phyloP scores from a whole-genome alignment of 2,329 filamentous ascomycete species.

The Ilyonectria destructans region DNA sequence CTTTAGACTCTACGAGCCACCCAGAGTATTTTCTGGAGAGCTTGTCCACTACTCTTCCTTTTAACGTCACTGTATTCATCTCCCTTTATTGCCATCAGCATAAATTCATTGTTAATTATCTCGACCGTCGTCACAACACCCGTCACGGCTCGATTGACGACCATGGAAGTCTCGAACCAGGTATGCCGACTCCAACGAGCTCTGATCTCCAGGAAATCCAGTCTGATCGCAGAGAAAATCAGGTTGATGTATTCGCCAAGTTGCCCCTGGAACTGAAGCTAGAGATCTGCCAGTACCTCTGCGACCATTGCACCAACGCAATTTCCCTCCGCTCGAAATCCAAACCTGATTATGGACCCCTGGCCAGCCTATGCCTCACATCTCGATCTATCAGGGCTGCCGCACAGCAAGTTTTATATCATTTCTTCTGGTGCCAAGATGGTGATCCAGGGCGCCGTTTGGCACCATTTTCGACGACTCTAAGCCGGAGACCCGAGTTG shows the following conservation, averaged over 20 bases:
- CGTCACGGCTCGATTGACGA: no score
- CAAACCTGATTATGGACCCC: background rate
- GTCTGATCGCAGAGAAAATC: background rate
- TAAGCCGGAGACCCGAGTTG: background rate
- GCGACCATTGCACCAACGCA: conserved; percentile 10
- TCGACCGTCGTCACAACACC: no score
- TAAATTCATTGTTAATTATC: no score
- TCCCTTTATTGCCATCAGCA: no score
- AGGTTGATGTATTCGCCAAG: background rate
- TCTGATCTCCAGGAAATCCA: conserved; percentile 53
- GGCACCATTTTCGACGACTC: background rate
- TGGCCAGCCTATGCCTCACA: conserved; percentile 17
- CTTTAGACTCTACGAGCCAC: no score
- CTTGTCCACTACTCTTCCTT: no score
- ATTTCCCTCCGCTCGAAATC: background rate
- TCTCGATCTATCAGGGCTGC: background rate
- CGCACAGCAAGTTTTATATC: background rate
- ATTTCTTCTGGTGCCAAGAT: background rate
- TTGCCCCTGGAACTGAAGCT: conserved; percentile 1
- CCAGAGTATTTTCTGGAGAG: no score
- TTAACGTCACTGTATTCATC: no score
- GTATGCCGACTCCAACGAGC: no score
- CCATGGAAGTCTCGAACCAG: no score
- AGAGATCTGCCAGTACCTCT: conserved; percentile 57
- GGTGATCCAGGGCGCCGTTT: background rate